Percentiles rank a stretch among this genome's conserved stretches.
phyloP scores from a whole-genome alignment of 441 rosid genomes.

The Isatis lusitanica region DNA sequence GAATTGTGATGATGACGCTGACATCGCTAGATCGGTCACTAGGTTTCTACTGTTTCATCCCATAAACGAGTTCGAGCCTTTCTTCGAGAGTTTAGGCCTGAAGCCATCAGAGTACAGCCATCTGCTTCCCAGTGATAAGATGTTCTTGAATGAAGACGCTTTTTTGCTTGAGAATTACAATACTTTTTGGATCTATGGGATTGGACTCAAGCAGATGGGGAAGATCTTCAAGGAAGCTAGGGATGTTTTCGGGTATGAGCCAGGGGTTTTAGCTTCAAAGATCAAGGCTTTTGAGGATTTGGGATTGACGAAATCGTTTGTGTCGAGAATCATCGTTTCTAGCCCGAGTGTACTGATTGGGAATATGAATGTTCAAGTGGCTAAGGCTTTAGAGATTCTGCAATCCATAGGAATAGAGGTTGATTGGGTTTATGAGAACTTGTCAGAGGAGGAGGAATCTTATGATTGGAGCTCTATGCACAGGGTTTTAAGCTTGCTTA shows the following conservation, averaged over 20 bases:
- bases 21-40: slow-evolving; percentile 42
- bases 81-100: slow-evolving; percentile 77
- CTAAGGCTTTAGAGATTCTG: slow-evolving; percentile 48
- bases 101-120: slow-evolving; percentile 46
- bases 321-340: slow-evolving; percentile 44
- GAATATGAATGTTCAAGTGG: slow-evolving; percentile 44
- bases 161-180: slow-evolving; percentile 60
- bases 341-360: slow-evolving; percentile 58
- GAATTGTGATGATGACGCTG: slow-evolving; percentile 20
- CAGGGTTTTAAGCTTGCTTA: slow-evolving; percentile 45
- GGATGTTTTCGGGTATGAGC: slow-evolving; percentile 48
- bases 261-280: slow-evolving; percentile 52
- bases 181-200: slow-evolving; percentile 60
- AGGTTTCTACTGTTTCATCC: slow-evolving; percentile 66
- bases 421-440: slow-evolving; percentile 49
- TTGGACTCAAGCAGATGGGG: slow-evolving; percentile 57
- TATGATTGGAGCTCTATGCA: slow-evolving; percentile 57
- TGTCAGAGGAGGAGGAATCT: slow-evolving; percentile 37
- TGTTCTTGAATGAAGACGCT: slow-evolving; percentile 63
- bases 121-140: slow-evolving; percentile 51
- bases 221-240: slow-evolving; percentile 53
- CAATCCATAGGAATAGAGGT: slow-evolving; percentile 44
- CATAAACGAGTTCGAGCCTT: slow-evolving; percentile 82
- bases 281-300: slow-evolving; percentile 54
- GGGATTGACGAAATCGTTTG: slow-evolving; percentile 49